A percentile compares a stretch with the other conserved stretches of the same genome.
These are phyloP conservation scores for Protomyces macrosporus DNA, from an alignment of 1,139 yeast species.

Conservation along the genomic window DNA sequence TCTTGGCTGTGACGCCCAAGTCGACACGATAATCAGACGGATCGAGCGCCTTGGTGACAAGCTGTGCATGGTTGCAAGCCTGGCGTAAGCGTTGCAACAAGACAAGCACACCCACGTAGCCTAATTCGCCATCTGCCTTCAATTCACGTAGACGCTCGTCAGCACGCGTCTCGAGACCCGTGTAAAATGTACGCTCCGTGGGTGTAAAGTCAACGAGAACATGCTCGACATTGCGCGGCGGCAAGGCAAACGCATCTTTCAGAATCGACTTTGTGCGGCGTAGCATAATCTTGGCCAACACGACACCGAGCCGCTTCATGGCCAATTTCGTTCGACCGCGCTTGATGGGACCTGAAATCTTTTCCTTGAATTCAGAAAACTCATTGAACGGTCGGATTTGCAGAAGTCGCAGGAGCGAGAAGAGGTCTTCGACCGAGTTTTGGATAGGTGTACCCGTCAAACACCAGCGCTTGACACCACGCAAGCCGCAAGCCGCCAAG, in stretches of 20 bases:
- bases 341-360: constrained; percentile 77
- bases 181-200: constrained; percentile 60
- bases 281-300: constrained; percentile 71
- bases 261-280: constrained; percentile 69
- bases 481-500: constrained; percentile 62
- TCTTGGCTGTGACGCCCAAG: neutral
- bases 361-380: constrained; percentile 78
- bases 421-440: constrained; percentile 78
- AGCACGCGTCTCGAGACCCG: constrained; percentile 64
- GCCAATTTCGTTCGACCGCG: constrained; percentile 61
- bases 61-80: constrained; percentile 67
- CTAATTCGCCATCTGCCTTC: constrained; percentile 51
- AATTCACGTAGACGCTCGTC: constrained; percentile 61
- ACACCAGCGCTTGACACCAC: constrained; percentile 60
- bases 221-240: constrained; percentile 64
- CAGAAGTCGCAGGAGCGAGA: constrained; percentile 66
- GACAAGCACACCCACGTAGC: constrained; percentile 71
- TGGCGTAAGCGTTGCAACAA: constrained; percentile 79
- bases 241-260: constrained; percentile 59
- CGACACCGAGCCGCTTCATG: constrained; percentile 71
- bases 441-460: constrained; percentile 92
- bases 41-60: constrained; percentile 16
- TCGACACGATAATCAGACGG: constrained; percentile 17
- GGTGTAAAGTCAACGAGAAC: constrained; percentile 62
- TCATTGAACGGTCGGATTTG: constrained; percentile 82